Evolutionary conservation across 768 basidiomycete genomes (phyloP).

Genomic region (Kwoniella newhampshirensis): DNA sequence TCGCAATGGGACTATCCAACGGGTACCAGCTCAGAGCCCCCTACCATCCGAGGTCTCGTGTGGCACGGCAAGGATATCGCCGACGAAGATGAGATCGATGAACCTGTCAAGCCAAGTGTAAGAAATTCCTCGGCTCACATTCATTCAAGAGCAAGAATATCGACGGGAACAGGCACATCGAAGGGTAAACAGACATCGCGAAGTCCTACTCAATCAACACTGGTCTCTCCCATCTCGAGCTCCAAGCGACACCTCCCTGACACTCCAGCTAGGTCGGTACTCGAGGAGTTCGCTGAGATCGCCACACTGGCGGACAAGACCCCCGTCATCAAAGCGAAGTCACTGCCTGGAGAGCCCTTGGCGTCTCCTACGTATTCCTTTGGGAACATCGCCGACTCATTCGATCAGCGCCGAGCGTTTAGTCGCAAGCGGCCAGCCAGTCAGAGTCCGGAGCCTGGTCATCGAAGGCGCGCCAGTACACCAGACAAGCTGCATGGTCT

Average conservation of each 20-base stretch:
- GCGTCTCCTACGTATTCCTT: constrained; percentile 24
- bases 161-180: not conserved
- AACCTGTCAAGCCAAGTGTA: constrained; percentile 3
- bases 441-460: constrained; percentile 24
- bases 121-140: not conserved
- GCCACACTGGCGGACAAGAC: constrained; percentile 45
- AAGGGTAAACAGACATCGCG: constrained; percentile 15
- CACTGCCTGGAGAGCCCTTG: constrained; percentile 26
- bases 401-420: not conserved
- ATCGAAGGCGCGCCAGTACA: constrained; percentile 25
- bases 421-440: constrained; percentile 29
- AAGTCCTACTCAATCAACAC: constrained; percentile 36
- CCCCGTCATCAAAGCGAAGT: constrained; percentile 25
- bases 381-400: constrained; percentile 24
- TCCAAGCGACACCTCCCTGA: constrained; percentile 31
- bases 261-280: constrained; percentile 42
- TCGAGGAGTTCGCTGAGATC: constrained; percentile 46
- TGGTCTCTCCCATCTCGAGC: constrained; percentile 42
- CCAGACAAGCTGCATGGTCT: constrained; percentile 41
- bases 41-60: constrained; percentile 38
- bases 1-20: constrained; percentile 36
- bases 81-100: constrained; percentile 21
- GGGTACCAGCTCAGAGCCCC: constrained; percentile 34
- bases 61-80: constrained; percentile 39
- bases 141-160: constrained; percentile 1